A percentile compares a stretch with the other conserved stretches of the same genome.
Evolutionary conservation across 495 filamentous ascomycete species (phyloP).

Genomic region (Trichocladium antarcticum): DNA sequence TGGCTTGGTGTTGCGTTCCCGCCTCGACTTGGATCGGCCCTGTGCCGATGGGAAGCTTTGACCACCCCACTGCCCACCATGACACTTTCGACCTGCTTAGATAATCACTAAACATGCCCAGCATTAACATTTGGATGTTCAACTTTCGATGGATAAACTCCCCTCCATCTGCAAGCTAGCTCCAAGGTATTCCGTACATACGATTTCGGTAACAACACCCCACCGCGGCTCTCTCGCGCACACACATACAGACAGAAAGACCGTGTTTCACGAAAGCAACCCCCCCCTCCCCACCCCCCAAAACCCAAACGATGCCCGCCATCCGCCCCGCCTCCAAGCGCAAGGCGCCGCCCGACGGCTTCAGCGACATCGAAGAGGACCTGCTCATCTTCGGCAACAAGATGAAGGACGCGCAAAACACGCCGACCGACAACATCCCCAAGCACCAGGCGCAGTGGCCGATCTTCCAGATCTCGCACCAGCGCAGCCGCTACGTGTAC

Average conservation of each 20-base stretch:
- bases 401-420: slow-evolving; percentile 96
- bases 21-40: not conserved
- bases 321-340: slow-evolving; percentile 64
- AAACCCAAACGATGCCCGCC: slow-evolving; percentile 52
- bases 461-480: slow-evolving; percentile 94
- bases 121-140: not conserved
- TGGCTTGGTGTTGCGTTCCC: slow-evolving; percentile 10
- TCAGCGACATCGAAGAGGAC: slow-evolving; percentile 93
- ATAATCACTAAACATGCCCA: not conserved
- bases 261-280: not conserved
- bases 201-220: not conserved
- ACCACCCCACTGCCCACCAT: slow-evolving; percentile 5
- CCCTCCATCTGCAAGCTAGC: not conserved
- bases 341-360: slow-evolving; percentile 89
- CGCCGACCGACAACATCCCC: slow-evolving; percentile 41
- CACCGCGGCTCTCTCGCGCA: not conserved
- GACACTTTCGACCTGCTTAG: not conserved
- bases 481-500: slow-evolving; percentile 87
- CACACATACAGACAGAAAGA: not conserved
- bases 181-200: not conserved
- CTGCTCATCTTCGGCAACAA: slow-evolving; percentile 92
- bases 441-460: slow-evolving; percentile 89
- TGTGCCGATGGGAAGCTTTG: slow-evolving; percentile 12
- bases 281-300: not conserved
- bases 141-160: not conserved